Percentiles rank a stretch among this genome's conserved stretches.
These are phyloP conservation scores for Lotus japonicus DNA, from an alignment of 306 rosid species.

Conservation along the genomic window DNA sequence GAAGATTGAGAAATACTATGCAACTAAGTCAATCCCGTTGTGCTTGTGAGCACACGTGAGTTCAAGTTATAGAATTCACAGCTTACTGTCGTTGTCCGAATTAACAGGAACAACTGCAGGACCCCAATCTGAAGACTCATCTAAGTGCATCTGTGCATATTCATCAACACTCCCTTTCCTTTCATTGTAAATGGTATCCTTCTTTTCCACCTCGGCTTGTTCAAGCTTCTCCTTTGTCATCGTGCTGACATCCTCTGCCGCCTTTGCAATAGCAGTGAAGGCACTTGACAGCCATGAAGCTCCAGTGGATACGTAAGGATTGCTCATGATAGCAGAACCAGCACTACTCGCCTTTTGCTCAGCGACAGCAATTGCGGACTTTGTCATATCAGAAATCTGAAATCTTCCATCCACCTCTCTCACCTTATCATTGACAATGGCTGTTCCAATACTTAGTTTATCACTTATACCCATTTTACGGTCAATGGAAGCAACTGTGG, in stretches of 20 bases:
- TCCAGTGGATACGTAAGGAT: constrained; percentile 52
- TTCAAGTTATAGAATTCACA: constrained; percentile 27
- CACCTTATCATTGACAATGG: constrained; percentile 63
- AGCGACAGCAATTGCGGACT: constrained; percentile 60
- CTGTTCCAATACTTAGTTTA: constrained; percentile 59
- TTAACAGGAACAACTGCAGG: constrained; percentile 53
- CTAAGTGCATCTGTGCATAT: constrained; percentile 13
- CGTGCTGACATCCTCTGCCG: constrained; percentile 59
- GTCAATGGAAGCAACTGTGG: constrained; percentile 62
- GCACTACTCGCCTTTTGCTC: constrained; percentile 83
- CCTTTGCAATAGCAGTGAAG: constrained; percentile 55
- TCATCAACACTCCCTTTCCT: constrained; percentile 41
- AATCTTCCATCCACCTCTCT: constrained; percentile 66
- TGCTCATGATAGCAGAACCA: constrained; percentile 64
- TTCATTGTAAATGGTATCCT: constrained; percentile 32
- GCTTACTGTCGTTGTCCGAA: constrained; percentile 38
- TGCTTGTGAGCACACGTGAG: not conserved
- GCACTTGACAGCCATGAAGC: constrained; percentile 73
- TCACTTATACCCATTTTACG: constrained; percentile 62
- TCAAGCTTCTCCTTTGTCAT: constrained; percentile 75
- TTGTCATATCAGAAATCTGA: constrained; percentile 62
- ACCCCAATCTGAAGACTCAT: constrained; percentile 16
- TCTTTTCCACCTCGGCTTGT: constrained; percentile 56
- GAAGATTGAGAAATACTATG: constrained; percentile 5
- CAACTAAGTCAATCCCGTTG: constrained; percentile 12